These are phyloP conservation scores for Bipolaris victoriae DNA, from an alignment of 2,329 filamentous ascomycete genomes.

Conservation along the genomic window DNA sequence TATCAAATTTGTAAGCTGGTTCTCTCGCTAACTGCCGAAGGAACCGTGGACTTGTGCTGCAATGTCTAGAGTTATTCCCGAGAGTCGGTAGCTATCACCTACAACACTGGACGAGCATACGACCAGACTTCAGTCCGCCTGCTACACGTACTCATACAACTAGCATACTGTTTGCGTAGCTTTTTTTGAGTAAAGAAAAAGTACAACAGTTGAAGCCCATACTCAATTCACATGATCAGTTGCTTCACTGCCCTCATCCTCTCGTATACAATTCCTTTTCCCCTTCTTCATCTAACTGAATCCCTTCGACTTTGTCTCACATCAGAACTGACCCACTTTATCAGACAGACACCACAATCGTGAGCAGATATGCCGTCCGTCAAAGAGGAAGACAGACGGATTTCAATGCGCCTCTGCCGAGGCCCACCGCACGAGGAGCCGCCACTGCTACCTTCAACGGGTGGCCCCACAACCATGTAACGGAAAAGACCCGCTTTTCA, in stretches of 20 bases:
- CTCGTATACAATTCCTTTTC: background rate
- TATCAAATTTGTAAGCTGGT: background rate
- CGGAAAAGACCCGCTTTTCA: conserved; percentile 17
- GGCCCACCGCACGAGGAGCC: conserved; percentile 5
- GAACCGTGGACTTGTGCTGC: background rate
- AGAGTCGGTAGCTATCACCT: background rate
- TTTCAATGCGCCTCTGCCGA: conserved; percentile 5
- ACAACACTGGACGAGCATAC: background rate
- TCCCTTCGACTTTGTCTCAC: background rate
- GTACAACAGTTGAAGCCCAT: background rate
- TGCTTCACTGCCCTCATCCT: background rate
- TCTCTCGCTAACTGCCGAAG: background rate
- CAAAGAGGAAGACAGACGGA: background rate
- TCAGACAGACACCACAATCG: background rate
- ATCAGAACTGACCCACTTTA: background rate
- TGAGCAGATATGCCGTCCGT: background rate
- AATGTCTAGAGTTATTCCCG: background rate
- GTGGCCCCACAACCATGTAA: conserved; percentile 22
- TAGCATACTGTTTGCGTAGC: background rate
- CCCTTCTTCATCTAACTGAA: background rate
- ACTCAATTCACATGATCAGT: background rate
- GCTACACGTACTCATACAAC: background rate
- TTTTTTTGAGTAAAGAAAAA: background rate
- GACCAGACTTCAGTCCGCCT: background rate
- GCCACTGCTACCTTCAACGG: conserved; percentile 11